phyloP scores from a whole-genome alignment of 768 basidiomycete species.

The Clitopilus passeckerianus region DNA sequence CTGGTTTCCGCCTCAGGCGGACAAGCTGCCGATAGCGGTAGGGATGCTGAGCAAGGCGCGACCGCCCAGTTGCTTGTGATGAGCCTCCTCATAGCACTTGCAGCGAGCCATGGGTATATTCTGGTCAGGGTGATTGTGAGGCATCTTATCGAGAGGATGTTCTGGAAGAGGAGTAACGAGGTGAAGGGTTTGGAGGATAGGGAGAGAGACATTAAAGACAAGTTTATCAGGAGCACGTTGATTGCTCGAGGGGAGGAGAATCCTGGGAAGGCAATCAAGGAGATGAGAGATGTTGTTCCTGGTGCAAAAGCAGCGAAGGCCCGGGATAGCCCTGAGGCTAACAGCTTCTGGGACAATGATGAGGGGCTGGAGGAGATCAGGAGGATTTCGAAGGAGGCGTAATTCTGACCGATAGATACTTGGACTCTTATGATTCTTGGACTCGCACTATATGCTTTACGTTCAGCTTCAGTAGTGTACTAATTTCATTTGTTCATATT shows the following conservation, averaged over 20 bases:
- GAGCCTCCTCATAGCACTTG: constrained; percentile 69
- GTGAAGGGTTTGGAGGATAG: constrained; percentile 49
- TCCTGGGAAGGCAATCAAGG: constrained; percentile 15
- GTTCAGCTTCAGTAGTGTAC: background rate
- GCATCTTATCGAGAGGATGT: constrained; percentile 66
- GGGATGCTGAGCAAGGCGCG: constrained; percentile 21
- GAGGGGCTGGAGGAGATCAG: constrained; percentile 73
- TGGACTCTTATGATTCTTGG: background rate
- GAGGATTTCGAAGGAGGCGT: constrained; percentile 56
- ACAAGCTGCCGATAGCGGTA: constrained; percentile 6
- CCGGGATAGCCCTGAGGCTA: constrained; percentile 18
- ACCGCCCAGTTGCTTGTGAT: constrained; percentile 52
- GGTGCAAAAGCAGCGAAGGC: constrained; percentile 17
- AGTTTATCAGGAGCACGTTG: constrained; percentile 26
- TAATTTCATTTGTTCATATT: background rate
- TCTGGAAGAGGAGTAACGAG: constrained; percentile 75
- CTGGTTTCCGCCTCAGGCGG: constrained; percentile 17
- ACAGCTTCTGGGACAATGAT: constrained; percentile 64
- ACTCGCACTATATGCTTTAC: background rate
- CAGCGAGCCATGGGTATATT: constrained; percentile 85
- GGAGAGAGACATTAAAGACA: constrained; percentile 42
- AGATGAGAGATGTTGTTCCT: constrained; percentile 24
- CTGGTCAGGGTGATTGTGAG: constrained; percentile 57
- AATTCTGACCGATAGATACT: background rate
- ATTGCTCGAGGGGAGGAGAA: constrained; percentile 12